Base-by-base conservation (phyloP, 2,329 filamentous ascomycete species). In the Proliferodiscus dingleyae region DNA sequence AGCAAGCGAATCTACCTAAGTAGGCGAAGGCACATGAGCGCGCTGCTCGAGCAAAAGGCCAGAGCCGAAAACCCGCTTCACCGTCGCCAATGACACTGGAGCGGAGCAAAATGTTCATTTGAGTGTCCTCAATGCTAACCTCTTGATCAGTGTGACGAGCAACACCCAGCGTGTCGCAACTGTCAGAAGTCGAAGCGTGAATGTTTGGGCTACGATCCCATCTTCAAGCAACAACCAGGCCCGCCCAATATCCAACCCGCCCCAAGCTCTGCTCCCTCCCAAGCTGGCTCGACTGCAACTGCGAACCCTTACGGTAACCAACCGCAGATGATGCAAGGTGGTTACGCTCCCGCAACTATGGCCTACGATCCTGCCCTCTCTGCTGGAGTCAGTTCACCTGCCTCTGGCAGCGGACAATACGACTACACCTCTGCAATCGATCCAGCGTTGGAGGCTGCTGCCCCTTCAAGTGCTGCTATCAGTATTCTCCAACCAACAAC, bases 181-280 rank as follows among this genome's bases (percentile, higher is more conserved):
- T 93, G 87, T 70, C 83, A 85, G 63, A 93, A 93, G 67, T 89
- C 85, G 57, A 93, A 91, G 69, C 86, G 87, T 61, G 87, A 91
- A 60, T 93, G 87, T 62, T 65, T 89, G 39, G 87, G 87, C 45
- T 93, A 93, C 77, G 87, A 93, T 61, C 87, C 87, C 29, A 87
- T 91, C 61, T 93, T 91, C 71, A 87, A 89, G 68, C 78, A 78
- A 55, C 78, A 83, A 43, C 60, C 62, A 37, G 80, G 81, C 43
- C 85, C 85, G 23, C 76, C 85, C 38, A 78, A 81, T 53, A 85
- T 89, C 52, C 87, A 91, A 64, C 78, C 85, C 16, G 80, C 81
- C 10, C 80, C 82, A 45, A 79, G 76, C 56, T 57, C 58, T 42
- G 60, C 54, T 24, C 60, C 62, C 34, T 48, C 54, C 11, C 51